These are phyloP conservation scores for Aulographum hederae DNA, from an alignment of 2,329 filamentous ascomycete genomes.

Conservation along the genomic window DNA sequence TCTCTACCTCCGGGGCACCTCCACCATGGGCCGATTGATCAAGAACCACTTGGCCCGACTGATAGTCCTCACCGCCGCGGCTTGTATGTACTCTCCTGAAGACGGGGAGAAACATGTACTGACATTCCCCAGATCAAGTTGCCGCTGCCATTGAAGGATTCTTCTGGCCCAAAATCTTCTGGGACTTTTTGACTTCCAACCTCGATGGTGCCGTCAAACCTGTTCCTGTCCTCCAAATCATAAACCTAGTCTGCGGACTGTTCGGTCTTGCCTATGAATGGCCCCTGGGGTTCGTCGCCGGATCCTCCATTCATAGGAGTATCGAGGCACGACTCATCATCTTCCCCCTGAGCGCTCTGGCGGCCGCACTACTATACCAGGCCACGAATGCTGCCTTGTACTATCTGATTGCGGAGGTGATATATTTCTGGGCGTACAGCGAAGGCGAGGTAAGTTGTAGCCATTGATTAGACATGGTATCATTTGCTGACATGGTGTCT, in stretches of 20 bases:
- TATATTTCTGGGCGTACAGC: slow-evolving; percentile 95
- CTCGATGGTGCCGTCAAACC: slow-evolving; percentile 76
- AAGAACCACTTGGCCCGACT: slow-evolving; percentile 99
- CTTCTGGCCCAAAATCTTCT: slow-evolving; percentile 99
- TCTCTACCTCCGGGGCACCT: no score
- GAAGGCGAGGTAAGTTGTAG: slow-evolving; percentile 81
- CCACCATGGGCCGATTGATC: slow-evolving; percentile 82
- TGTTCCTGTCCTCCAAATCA: slow-evolving; percentile 69
- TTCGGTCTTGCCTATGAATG: slow-evolving; percentile 76
- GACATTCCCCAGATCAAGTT: slow-evolving; percentile 56
- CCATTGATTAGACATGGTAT: no score
- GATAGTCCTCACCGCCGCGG: slow-evolving; percentile 71
- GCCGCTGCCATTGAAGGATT: slow-evolving; percentile 68
- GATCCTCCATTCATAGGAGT: slow-evolving; percentile 62
- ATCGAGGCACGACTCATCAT: slow-evolving; percentile 72
- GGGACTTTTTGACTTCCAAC: slow-evolving; percentile 86
- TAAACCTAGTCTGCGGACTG: slow-evolving; percentile 74
- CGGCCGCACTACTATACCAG: slow-evolving; percentile 70
- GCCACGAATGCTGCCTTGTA: slow-evolving; percentile 84
- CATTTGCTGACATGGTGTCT: no score
- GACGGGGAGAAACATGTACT: slow-evolving; percentile 1
- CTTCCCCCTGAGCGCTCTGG: slow-evolving; percentile 60
- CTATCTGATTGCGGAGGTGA: slow-evolving; percentile 65
- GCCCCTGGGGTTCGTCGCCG: slow-evolving; percentile 64
- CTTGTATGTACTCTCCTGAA: slow-evolving; percentile 34